Conservation (phyloP, 169 alveolate genomes). For the Plasmodium knowlesi region DNA sequence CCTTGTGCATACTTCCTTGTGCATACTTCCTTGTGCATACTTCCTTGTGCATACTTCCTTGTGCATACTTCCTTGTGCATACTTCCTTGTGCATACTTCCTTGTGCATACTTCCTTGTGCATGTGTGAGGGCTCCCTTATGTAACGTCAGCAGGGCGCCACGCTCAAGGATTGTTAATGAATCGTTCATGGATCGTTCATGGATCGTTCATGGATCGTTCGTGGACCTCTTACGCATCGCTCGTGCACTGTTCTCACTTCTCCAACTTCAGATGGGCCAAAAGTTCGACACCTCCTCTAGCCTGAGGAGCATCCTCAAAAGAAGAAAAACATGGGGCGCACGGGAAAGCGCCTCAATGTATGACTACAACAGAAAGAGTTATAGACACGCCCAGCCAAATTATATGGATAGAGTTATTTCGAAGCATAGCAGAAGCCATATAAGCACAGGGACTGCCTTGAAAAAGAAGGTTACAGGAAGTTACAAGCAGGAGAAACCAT, state of each 20-base stretch:
- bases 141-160: no score
- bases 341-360: not conserved
- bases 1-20: not conserved
- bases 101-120: not conserved
- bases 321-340: conserved; percentile 41
- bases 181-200: no score
- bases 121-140: no score
- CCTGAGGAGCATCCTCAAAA: conserved; percentile 1
- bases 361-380: not conserved
- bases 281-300: not conserved
- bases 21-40: not conserved
- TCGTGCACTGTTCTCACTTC: no score
- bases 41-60: not conserved
- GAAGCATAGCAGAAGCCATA: not conserved
- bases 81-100: not conserved
- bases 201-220: no score
- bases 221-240: no score
- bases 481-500: conserved; percentile 5
- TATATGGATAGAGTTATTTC: not conserved
- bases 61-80: not conserved
- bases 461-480: not conserved
- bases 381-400: not conserved
- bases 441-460: not conserved
- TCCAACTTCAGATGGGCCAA: conserved; percentile 30
- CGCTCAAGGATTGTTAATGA: no score